These are phyloP conservation scores for Globisporangium mamillatum DNA, from an alignment of 352 stramenopile genomes.

Conservation along the genomic window DNA sequence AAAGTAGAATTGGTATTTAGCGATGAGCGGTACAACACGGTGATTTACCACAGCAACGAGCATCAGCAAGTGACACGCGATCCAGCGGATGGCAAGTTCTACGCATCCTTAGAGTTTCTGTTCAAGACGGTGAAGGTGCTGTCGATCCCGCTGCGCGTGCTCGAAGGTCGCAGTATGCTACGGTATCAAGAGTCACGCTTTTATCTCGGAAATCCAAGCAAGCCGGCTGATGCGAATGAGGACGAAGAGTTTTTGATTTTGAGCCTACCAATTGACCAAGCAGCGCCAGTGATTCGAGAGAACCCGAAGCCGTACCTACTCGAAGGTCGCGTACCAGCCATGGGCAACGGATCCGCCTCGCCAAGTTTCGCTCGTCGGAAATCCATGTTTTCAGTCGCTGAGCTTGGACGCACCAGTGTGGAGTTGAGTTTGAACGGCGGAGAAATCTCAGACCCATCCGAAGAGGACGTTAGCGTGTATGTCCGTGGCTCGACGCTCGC, in stretches of 20 bases:
- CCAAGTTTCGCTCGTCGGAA: constrained; percentile 80
- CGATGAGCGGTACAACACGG: constrained; percentile 70
- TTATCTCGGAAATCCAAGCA: constrained; percentile 31
- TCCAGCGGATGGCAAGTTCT: constrained; percentile 35
- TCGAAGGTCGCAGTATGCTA: constrained; percentile 52
- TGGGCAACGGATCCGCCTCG: constrained; percentile 80
- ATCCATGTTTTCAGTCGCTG: constrained; percentile 66
- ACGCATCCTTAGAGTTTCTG: constrained; percentile 48
- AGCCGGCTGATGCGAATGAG: constrained; percentile 22
- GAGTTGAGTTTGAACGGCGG: constrained; percentile 23
- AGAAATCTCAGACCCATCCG: constrained; percentile 15
- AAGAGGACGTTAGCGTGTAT: constrained; percentile 43
- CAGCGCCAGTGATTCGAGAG: constrained; percentile 29
- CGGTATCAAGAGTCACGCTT: constrained; percentile 67
- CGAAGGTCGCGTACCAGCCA: constrained; percentile 70
- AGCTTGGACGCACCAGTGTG: constrained; percentile 30
- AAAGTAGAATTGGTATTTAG: constrained; percentile 75
- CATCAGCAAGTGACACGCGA: constrained; percentile 11
- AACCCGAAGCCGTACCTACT: constrained; percentile 44
- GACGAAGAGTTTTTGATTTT: constrained; percentile 50
- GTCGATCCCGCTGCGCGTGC: constrained; percentile 44
- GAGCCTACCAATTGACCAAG: constrained; percentile 47
- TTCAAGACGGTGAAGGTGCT: constrained; percentile 36
- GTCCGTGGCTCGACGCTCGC: constrained; percentile 50
- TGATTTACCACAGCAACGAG: constrained; percentile 41